These are phyloP conservation scores for Globisporangium viniferum DNA, from an alignment of 352 stramenopile species.

Conservation along the genomic window DNA sequence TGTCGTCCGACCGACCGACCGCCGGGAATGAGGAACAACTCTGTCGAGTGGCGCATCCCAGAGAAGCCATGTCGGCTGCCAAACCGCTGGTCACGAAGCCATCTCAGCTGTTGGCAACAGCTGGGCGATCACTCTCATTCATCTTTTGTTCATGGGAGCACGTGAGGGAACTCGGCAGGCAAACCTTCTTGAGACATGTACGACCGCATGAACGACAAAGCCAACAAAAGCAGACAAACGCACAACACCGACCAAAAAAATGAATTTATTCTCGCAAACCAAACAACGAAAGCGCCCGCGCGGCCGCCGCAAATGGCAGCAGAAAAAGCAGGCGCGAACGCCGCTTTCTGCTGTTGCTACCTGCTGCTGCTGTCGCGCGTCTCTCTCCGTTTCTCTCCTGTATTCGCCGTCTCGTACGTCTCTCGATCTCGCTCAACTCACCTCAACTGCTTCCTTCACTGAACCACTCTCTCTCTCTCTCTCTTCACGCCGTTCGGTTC, in stretches of 20 bases:
- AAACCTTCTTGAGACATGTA: not conserved
- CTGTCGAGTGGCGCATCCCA: not conserved
- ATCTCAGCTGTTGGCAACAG: not conserved
- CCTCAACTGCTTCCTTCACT: not conserved
- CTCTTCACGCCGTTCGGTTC: constrained; percentile 11
- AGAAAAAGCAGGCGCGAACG: not conserved
- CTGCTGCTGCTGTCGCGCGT: not conserved
- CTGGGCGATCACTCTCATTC: too few species aligned
- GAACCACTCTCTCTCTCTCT: constrained; percentile 9
- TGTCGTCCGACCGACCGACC: not conserved
- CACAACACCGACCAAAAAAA: constrained; percentile 17
- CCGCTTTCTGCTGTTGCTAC: not conserved
- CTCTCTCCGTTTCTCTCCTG: constrained; percentile 3
- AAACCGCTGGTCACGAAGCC: constrained; percentile 5
- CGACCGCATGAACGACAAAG: not conserved
- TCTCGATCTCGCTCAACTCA: constrained; percentile 13
- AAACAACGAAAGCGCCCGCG: constrained; percentile 5
- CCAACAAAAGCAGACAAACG: not conserved
- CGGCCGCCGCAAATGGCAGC: not conserved
- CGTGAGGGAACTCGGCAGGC: not conserved
- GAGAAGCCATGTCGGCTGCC: constrained; percentile 9
- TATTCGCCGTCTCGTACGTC: constrained; percentile 12
- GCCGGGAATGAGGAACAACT: not conserved
- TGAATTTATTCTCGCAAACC: constrained; percentile 23
- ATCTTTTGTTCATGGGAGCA: not conserved